Evolutionary conservation across 345 rosid genomes (phyloP).

Genomic region (Pistacia vera): DNA sequence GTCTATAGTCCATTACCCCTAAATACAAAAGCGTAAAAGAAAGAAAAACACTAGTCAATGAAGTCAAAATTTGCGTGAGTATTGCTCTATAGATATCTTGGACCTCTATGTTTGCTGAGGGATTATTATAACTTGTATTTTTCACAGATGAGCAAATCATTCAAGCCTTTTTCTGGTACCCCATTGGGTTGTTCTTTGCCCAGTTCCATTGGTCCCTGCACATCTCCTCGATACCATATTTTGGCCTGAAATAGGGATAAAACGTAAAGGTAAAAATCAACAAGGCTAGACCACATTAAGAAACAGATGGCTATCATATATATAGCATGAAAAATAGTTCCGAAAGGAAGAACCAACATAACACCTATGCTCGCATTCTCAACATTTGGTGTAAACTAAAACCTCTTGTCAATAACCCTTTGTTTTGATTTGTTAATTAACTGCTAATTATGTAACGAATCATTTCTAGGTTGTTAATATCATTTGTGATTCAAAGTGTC

Average conservation of each 20-base stretch:
- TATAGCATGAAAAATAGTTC: background rate
- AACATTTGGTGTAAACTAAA: background rate
- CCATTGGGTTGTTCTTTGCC: slow-evolving; percentile 87
- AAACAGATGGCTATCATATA: background rate
- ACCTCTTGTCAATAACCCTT: background rate
- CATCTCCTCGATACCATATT: slow-evolving; percentile 88
- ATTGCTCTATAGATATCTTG: background rate
- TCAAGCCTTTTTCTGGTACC: slow-evolving; percentile 66
- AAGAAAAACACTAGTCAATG: background rate
- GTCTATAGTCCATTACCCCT: background rate
- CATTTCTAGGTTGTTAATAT: too few species aligned
- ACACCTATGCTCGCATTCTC: background rate
- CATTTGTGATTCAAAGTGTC: too few species aligned
- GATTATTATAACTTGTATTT: background rate
- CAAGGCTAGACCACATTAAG: background rate
- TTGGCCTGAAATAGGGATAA: slow-evolving; percentile 58
- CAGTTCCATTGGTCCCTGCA: slow-evolving; percentile 98
- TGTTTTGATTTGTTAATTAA: too few species aligned
- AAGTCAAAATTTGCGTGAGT: background rate
- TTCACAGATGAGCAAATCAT: slow-evolving; percentile 7
- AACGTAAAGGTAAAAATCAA: background rate
- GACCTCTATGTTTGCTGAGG: background rate
- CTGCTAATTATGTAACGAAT: too few species aligned
- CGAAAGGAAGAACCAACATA: background rate
- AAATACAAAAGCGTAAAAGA: background rate